phyloP scores from a whole-genome alignment of 2,329 filamentous ascomycete genomes.

The Tolypocladium inflatum region DNA sequence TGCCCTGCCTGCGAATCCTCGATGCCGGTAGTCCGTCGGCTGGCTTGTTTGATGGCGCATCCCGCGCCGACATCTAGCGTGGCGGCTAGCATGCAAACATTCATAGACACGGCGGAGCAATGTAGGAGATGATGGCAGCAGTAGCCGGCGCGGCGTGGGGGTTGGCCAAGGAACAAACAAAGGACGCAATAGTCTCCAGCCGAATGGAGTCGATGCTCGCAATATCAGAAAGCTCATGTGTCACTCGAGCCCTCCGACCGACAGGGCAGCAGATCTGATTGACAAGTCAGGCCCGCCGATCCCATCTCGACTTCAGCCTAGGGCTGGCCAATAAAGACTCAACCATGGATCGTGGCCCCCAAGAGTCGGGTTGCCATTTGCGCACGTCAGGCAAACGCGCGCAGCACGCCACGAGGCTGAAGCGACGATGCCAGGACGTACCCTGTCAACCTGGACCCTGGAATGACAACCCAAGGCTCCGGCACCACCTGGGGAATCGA shows the following conservation, averaged over 20 bases:
- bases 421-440: background rate
- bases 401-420: background rate
- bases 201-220: background rate
- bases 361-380: background rate
- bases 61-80: background rate
- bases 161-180: background rate
- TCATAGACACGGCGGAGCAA: background rate
- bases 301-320: background rate
- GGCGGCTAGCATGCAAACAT: background rate
- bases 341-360: background rate
- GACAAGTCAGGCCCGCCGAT: background rate
- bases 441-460: background rate
- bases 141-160: background rate
- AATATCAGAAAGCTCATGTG: background rate
- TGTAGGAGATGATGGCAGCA: background rate
- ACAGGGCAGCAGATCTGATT: background rate
- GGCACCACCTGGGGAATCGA: background rate
- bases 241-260: background rate
- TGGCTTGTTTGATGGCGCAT: background rate
- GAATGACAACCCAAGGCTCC: background rate
- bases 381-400: background rate
- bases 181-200: background rate
- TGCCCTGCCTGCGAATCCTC: background rate
- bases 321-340: background rate
- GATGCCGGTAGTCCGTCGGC: background rate